Evolutionary conservation across 164 flowering plant genomes (phyloP), one percentile per base, ranked within the genome.

Genomic region (Kalanchoe fedtschenkoi): DNA sequence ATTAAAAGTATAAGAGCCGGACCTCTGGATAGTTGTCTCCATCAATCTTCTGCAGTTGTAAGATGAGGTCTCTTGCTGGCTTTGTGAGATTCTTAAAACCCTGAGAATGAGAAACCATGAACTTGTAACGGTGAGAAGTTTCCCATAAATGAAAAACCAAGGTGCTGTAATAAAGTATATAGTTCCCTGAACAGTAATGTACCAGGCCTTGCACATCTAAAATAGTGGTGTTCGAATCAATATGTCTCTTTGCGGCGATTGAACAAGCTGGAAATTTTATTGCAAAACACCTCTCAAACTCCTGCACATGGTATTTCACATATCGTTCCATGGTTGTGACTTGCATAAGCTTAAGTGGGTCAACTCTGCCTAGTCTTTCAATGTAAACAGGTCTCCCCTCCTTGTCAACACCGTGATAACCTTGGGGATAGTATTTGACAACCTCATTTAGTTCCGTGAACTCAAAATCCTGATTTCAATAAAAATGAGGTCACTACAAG

Each of bases 171-270:
- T 16, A 19, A 24, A 7, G 34, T n/a, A 19, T 11, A 19, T 32
- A 58, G 42, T 8, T 19, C 5, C 26, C 39, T 3, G 38, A 4
- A 17, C n/a, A 32, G 42, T 9, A 58, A 72, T 80, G 26, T 76
- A 81, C 85, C 79, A 81, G 81, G 71, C 85, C 85, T 58, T 79
- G 78, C 44, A 81, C 85, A 68, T 81, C 85, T 44, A 81, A 55
- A 53, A 81, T 81, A 28, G 82, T 76, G 60, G 85, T 81, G 63
- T 82, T 78, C 63, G 78, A 81, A 66, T 81, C 80, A 46, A 81
- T 78, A 57, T 81, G 85, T 71, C 55, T 78, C 72, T 71, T 78
- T 34, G 85, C 77, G 22, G 82, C 79, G 38, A 81, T 70, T 9
- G 85, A 78, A 55, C 85, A 81, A 54, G 85, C 79, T 22, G 85